Conservation (phyloP, 2,329 filamentous ascomycete genomes). For the Sporothrix protearum region DNA sequence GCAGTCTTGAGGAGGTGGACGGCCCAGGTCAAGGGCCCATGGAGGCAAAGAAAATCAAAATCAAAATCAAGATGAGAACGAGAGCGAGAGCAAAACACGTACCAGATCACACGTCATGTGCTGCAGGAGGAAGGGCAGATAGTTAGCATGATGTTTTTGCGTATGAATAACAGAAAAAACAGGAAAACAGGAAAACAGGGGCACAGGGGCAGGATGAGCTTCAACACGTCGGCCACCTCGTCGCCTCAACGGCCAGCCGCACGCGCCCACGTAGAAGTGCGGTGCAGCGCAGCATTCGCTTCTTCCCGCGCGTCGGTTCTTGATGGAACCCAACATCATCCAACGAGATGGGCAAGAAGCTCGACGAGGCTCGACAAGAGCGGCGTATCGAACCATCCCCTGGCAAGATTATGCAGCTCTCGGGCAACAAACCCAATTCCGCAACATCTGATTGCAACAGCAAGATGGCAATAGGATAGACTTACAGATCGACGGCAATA, state of each 20-base stretch:
- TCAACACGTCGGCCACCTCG: neutral
- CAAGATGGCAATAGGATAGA: conserved; percentile 32
- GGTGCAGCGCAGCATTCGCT: conserved; percentile 6
- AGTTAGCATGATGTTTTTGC: conserved; percentile 19
- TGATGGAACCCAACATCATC: neutral
- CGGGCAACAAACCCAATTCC: neutral
- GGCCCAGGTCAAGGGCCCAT: neutral
- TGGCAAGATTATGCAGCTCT: neutral
- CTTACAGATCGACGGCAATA: conserved; percentile 89
- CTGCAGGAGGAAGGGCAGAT: conserved; percentile 44
- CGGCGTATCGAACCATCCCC: neutral
- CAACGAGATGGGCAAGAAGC: neutral
- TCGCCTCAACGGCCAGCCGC: neutral
- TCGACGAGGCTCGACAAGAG: neutral
- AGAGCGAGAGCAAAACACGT: conserved; percentile 46
- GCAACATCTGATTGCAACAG: neutral
- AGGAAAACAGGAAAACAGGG: no score
- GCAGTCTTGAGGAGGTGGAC: neutral
- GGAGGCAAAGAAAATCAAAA: neutral
- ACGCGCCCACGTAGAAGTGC: neutral
- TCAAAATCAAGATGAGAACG: no score
- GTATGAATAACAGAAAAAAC: conserved; percentile 25
- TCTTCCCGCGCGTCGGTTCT: neutral
- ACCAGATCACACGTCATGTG: conserved; percentile 93
- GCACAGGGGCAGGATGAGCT: neutral